Base-by-base conservation (phyloP, 139 green algal genomes). In the Chlamydomonas schloesseri region DNA sequence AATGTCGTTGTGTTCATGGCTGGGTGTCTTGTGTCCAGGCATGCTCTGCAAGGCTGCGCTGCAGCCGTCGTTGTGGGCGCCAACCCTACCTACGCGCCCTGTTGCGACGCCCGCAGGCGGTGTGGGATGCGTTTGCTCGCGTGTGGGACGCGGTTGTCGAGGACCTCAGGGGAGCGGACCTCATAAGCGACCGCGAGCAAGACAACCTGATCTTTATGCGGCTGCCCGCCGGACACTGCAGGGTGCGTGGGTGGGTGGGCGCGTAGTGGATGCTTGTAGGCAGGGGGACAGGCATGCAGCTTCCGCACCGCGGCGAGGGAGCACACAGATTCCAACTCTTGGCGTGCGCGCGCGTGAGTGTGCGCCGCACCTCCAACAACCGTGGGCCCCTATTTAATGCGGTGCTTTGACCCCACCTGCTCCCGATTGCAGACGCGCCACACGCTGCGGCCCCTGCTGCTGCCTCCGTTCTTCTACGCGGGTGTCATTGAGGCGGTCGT, bases 71-170 rank as follows among this genome's bases (percentile, higher is more conserved):
- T n/a, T n/a, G n/a, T n/a, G n/a, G n/a, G n/a, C n/a, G n/a, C n/a
- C n/a, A n/a, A n/a, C n/a, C n/a, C n/a, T n/a, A n/a, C n/a, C n/a
- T n/a, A n/a, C n/a, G n/a, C n/a, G n/a, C n/a, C n/a, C n/a, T n/a
- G n/a, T n/a, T n/a, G n/a, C n/a, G n/a, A n/a, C n/a, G n/a, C 47
- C 14, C 71, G 26, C 74, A 82, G 64, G 84, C 84, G 11, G 80
- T 89, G 84, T 89, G 84, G 84, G 84, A 73, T 29, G 73, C 67
- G 8, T 89, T 89, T 69, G 84, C 84, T 24, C 13, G 31, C 10
- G 75, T 67, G 18, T 89, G 84, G 84, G 84, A 89, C 46, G 76
- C 57, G 17, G 55, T 89, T 31, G 77, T 93, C 18, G 73, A 87
- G 23, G 89, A 93, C 73, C 80, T 91, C 55, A 69, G 88, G 1